Conservation (phyloP, 1,284 basidiomycete genomes). For the Cryptococcus sp. region DNA sequence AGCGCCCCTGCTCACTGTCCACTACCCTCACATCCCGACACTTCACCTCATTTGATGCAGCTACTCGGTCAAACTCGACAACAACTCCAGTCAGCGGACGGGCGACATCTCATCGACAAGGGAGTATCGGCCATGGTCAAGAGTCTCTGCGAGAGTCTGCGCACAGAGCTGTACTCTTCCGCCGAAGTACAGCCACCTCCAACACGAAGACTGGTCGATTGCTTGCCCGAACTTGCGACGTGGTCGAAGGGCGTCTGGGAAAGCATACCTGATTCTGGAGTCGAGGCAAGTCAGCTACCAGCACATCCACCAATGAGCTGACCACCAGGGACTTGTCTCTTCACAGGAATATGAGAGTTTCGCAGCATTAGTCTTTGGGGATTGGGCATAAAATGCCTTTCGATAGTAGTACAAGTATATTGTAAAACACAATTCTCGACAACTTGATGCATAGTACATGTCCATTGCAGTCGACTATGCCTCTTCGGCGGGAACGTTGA, state of each 20-base stretch:
- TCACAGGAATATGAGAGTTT: slow-evolving; percentile 42
- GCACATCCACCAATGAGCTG: background rate
- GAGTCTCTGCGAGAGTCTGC: slow-evolving; percentile 21
- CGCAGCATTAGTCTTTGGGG: slow-evolving; percentile 46
- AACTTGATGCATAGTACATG: too few relatives aligned
- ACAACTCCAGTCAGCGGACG: slow-evolving; percentile 40
- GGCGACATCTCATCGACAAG: slow-evolving; percentile 35
- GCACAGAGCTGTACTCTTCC: slow-evolving; percentile 21
- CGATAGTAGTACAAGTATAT: background rate
- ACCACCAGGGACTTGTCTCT: slow-evolving; percentile 30
- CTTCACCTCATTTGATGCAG: slow-evolving; percentile 22
- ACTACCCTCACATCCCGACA: slow-evolving; percentile 8
- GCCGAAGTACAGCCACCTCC: background rate
- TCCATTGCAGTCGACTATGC: slow-evolving; percentile 9
- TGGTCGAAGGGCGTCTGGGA: slow-evolving; percentile 47
- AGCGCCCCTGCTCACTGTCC: slow-evolving; percentile 6
- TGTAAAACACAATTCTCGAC: too few relatives aligned
- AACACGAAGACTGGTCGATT: slow-evolving; percentile 35
- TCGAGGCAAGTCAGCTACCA: slow-evolving; percentile 34
- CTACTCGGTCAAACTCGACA: slow-evolving; percentile 35
- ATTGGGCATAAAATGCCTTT: slow-evolving; percentile 35
- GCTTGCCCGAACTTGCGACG: slow-evolving; percentile 37
- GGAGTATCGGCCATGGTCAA: slow-evolving; percentile 33
- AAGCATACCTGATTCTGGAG: slow-evolving; percentile 41
- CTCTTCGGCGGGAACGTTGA: slow-evolving; percentile 35